These are phyloP conservation scores for Ceratobasidium theobromae DNA, from an alignment of 1,284 basidiomycete genomes.

Conservation along the genomic window DNA sequence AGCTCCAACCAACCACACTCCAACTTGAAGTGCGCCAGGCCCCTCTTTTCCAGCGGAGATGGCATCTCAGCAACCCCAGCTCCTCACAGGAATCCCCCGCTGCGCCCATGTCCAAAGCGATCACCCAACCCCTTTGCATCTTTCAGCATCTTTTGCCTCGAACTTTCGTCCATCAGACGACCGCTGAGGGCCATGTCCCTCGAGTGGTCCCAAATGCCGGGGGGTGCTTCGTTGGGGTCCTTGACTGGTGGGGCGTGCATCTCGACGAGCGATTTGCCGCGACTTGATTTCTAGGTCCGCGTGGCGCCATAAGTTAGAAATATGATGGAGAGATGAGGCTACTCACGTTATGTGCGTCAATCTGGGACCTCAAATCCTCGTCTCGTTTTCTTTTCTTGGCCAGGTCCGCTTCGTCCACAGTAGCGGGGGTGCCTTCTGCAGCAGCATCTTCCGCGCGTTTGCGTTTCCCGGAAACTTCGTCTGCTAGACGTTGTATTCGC, in stretches of 20 bases:
- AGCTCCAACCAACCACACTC: too few relatives aligned
- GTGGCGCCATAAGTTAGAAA: neutral
- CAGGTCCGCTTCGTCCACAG: constrained; percentile 48
- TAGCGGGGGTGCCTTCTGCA: constrained; percentile 39
- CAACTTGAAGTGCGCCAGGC: too few relatives aligned
- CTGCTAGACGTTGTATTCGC: constrained; percentile 76
- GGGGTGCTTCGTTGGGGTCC: constrained; percentile 55
- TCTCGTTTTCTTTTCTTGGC: constrained; percentile 61
- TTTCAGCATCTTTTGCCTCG: constrained; percentile 71
- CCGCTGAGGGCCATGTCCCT: constrained; percentile 85
- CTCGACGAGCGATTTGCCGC: constrained; percentile 69
- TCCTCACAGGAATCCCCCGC: constrained; percentile 43
- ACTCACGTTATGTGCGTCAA: constrained; percentile 80
- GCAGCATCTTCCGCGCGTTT: constrained; percentile 63
- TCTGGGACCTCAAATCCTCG: constrained; percentile 63
- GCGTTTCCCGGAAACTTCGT: constrained; percentile 84
- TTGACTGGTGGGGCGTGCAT: constrained; percentile 53
- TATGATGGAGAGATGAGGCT: constrained; percentile 3
- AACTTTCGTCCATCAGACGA: constrained; percentile 79
- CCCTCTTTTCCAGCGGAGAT: neutral
- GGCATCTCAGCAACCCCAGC: neutral
- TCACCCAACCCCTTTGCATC: constrained; percentile 79
- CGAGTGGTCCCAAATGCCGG: constrained; percentile 83
- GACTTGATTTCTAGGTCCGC: constrained; percentile 55
- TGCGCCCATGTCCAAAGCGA: constrained; percentile 63